A percentile compares a stretch with the other conserved stretches of the same genome.
phyloP scores from a whole-genome alignment of 1,139 yeast genomes.

The Geotrichum reessii region DNA sequence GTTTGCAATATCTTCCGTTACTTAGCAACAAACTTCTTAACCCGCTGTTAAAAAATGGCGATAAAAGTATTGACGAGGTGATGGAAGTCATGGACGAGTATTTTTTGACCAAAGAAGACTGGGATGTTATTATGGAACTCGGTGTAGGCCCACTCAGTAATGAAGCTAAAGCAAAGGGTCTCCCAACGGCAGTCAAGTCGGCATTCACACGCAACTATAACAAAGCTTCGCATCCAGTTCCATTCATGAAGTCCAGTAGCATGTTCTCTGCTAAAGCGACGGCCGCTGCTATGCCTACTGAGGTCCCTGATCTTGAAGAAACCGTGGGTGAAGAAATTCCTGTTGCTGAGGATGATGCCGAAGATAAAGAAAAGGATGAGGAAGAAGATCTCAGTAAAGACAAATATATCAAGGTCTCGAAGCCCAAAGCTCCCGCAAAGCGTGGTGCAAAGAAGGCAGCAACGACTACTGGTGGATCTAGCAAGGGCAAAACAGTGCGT shows the following conservation, averaged over 20 bases:
- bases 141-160: constrained; percentile 55
- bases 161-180: constrained; percentile 55
- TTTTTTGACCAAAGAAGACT: constrained; percentile 81
- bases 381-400: constrained; percentile 46
- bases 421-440: constrained; percentile 30
- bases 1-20: constrained; percentile 71
- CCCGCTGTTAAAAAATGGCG: constrained; percentile 51
- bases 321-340: constrained; percentile 55
- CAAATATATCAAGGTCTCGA: constrained; percentile 49
- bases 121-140: constrained; percentile 80
- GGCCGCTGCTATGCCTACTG: constrained; percentile 28
- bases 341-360: constrained; percentile 45
- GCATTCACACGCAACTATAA: constrained; percentile 86
- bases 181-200: constrained; percentile 71
- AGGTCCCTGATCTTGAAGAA: constrained; percentile 56
- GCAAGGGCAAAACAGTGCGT: constrained; percentile 22
- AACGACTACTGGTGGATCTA: constrained; percentile 21
- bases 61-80: constrained; percentile 59
- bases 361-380: constrained; percentile 38
- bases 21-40: constrained; percentile 50
- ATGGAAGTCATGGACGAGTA: constrained; percentile 74
- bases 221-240: constrained; percentile 69
- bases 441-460: constrained; percentile 18
- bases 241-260: constrained; percentile 66
- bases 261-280: constrained; percentile 41